Base-by-base conservation (phyloP, 352 stramenopile genomes). In the Globisporangium irregulare region DNA sequence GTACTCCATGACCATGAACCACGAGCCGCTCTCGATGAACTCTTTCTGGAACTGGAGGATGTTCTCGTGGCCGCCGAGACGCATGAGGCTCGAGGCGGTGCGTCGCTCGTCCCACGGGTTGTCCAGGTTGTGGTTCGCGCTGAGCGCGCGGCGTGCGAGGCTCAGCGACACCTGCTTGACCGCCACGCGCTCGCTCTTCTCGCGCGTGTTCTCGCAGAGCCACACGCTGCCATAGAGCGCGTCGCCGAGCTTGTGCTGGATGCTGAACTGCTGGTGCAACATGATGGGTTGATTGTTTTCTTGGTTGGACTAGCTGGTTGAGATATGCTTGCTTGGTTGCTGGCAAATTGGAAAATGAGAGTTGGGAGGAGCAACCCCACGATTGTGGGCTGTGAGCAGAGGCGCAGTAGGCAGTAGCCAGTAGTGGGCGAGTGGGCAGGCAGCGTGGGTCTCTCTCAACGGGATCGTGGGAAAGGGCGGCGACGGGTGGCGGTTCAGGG, bases 1-100 rank as follows among this genome's bases (percentile, higher is more conserved):
- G 53, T 77, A 79, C 10, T 87, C 82, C 72, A 87, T 87, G 38
- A 88, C 77, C 8, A 91, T 59, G 59, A 69, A 80, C 80, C 80
- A 86, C 22, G 64, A 66, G 22, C 70, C 70, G 32, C 77, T 67
- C 25, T 86, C 71, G 38, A 85, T 24, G 61, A 89, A 91, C 32
- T 81, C 67, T 36, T 70, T 29, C 7, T 61, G 69, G 46, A 84
- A 79, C 2, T 66, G 69, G 18, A 91, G 70, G 34, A 89, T 72
- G 63, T 86, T 84, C 6, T 69, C 58, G 58, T 91, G 77, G 15
- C 43, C 36, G 10, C 61, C 72, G 48, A 78, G 69, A 15, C 64
- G 48, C 66, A 65, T 64, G 22, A 84, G 71, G 29, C 54, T 36
- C 6, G 4, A 76, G 72, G 1, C 70, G 54, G 48, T 87, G 69